Conservation (phyloP, 1,139 yeast genomes). For the Nakaseomyces glabratus region DNA sequence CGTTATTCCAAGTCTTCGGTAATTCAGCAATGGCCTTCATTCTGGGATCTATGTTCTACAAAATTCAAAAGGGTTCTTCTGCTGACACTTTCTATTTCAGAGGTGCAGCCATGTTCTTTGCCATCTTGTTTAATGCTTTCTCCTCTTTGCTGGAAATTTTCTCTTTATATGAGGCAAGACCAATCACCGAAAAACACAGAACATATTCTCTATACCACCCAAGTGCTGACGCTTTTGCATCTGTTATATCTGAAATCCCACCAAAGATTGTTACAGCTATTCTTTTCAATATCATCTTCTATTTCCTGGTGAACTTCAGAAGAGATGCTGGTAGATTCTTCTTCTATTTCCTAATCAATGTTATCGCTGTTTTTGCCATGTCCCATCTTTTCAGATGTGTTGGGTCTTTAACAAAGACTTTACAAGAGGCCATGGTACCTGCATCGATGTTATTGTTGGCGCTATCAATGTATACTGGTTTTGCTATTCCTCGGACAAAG, state of each 20-base stretch:
- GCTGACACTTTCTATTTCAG: constrained; percentile 56
- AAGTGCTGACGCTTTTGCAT: constrained; percentile 66
- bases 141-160: constrained; percentile 66
- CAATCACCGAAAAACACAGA: constrained; percentile 72
- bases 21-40: constrained; percentile 68
- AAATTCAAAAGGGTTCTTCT: constrained; percentile 35
- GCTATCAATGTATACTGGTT: constrained; percentile 66
- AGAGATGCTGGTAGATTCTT: constrained; percentile 63
- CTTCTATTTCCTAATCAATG: constrained; percentile 48
- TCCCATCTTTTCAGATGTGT: constrained; percentile 63
- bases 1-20: constrained; percentile 50
- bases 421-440: constrained; percentile 66
- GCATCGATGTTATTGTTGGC: constrained; percentile 55
- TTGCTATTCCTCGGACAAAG: constrained; percentile 55
- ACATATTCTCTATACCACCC: constrained; percentile 69
- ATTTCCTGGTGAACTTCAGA: constrained; percentile 60
- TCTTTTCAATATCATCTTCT: constrained; percentile 51
- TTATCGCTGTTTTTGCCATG: constrained; percentile 52
- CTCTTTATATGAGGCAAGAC: constrained; percentile 62
- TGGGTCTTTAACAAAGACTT: constrained; percentile 53
- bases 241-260: constrained; percentile 61
- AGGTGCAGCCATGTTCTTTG: constrained; percentile 67
- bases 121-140: constrained; percentile 69
- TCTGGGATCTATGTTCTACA: constrained; percentile 67
- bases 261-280: constrained; percentile 47